Conservation (phyloP, 306 rosid genomes). For the Lathyrus tuberosus region DNA sequence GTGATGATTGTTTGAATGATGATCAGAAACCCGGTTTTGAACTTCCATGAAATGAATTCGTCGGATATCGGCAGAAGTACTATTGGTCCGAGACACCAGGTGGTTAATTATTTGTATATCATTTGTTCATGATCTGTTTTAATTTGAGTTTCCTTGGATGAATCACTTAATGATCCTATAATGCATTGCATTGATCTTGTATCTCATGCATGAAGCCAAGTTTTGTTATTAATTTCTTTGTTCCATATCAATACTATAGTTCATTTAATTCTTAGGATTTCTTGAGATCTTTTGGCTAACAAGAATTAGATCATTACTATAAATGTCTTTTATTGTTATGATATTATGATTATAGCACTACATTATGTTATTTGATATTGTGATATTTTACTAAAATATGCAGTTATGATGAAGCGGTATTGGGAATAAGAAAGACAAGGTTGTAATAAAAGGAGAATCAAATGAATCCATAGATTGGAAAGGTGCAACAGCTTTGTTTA, state of each 20-base stretch:
- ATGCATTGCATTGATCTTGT: too few species aligned
- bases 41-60: constrained; percentile 32
- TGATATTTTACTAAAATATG: constrained; percentile 34
- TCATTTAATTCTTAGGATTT: constrained; percentile 1
- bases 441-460: too few species aligned
- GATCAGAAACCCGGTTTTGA: constrained; percentile 44
- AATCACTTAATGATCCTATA: too few species aligned
- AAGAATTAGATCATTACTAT: not conserved
- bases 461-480: too few species aligned
- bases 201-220: too few species aligned
- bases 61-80: constrained; percentile 30
- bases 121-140: not conserved
- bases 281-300: not conserved
- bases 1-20: constrained; percentile 6
- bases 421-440: too few species aligned
- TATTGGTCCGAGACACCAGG: constrained; percentile 41
- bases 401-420: constrained; percentile 41
- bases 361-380: not conserved
- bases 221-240: not conserved
- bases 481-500: too few species aligned
- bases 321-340: not conserved
- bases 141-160: too few species aligned
- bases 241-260: not conserved
- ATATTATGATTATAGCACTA: too few species aligned
- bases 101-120: constrained; percentile 30